Base-by-base conservation (phyloP, 169 alveolate genomes). In the Ichthyophthirius multifiliis region DNA sequence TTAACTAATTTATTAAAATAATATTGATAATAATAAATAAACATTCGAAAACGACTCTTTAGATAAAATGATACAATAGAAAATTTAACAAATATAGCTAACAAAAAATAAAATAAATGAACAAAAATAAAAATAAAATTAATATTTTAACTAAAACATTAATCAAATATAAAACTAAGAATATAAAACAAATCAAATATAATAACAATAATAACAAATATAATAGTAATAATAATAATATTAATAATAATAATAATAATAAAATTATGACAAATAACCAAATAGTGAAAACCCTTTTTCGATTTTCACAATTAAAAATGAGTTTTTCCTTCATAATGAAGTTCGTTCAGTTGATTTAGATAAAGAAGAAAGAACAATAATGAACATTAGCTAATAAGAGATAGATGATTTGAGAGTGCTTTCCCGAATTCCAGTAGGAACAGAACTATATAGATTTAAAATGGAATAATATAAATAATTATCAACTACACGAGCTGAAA, bases 391-490 rank as follows among this genome's bases (percentile, higher is more conserved):
- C 0, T 83, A 89, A 15, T 34, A 90, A 73, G 94, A 90, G 64
- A 83, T 76, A 16, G 94, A 90, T 75, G 81, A 84, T 41, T 16
- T 90, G 5, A 83, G 92, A 43, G 75, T 90, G 3, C 71, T 90
- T 4, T 81, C 90, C 1, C 83, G 86, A 41, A 84, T 90, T 13
- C 94, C 94, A 4, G 83, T 76, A 0, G 88, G 88, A 16, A 76
- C 91, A 5, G 94, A 90, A 65, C 76, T 90, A 18, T 90, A 90
- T 65, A 76, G 90, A 76, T 86, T 79, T 62, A 90, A 90, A 73
- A 87, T 90, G 90, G 92, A 90, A 30, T 65, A 90, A 63, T 90
- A 83, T 55, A 86, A 87, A 27, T 89, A 90, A 73, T 27, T 90
- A 13, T 77, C 89, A n/a, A 81, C 90, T 2, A 83, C 83, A 83